Percentiles rank a stretch among this genome's conserved stretches.
phyloP scores from a whole-genome alignment of 192 early-diverging fungal genomes.

The Coemansia sp. region DNA sequence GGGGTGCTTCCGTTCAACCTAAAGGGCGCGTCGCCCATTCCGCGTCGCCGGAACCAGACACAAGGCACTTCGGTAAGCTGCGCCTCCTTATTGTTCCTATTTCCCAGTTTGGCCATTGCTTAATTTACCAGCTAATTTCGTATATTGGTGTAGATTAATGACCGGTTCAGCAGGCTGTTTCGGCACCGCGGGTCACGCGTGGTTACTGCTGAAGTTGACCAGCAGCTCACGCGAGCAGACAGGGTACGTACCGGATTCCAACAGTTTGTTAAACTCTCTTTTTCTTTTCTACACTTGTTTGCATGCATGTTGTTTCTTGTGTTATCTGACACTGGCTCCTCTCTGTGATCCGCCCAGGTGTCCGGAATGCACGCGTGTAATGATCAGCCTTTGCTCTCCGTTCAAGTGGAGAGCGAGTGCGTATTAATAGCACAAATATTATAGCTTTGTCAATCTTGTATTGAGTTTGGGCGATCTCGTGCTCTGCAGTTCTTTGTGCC shows the following conservation, averaged over 20 bases:
- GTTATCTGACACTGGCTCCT: neutral
- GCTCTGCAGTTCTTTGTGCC: neutral
- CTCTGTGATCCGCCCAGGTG: neutral
- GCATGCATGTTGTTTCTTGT: neutral
- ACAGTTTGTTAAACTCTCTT: neutral
- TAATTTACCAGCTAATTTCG: neutral
- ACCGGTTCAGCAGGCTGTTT: slow-evolving; percentile 52
- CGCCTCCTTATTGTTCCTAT: slow-evolving; percentile 9
- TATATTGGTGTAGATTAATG: slow-evolving; percentile 30
- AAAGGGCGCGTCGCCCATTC: slow-evolving; percentile 44
- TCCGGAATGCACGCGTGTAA: neutral
- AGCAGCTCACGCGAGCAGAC: slow-evolving; percentile 36
- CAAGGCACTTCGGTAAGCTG: slow-evolving; percentile 47
- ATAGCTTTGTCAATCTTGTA: too few species aligned
- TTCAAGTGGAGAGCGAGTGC: neutral
- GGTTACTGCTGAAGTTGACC: slow-evolving; percentile 17
- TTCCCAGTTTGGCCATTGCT: neutral
- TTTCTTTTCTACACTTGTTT: neutral
- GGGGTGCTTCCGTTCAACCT: slow-evolving; percentile 50
- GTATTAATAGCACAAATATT: neutral
- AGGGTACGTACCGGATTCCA: slow-evolving; percentile 31
- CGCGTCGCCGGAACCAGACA: slow-evolving; percentile 40
- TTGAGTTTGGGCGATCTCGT: too few species aligned
- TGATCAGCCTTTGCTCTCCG: slow-evolving; percentile 3
- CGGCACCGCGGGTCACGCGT: slow-evolving; percentile 42